A percentile compares a stretch with the other conserved stretches of the same genome.
Evolutionary conservation across 306 rosid genomes (phyloP).

Genomic region (Glycine soja): DNA sequence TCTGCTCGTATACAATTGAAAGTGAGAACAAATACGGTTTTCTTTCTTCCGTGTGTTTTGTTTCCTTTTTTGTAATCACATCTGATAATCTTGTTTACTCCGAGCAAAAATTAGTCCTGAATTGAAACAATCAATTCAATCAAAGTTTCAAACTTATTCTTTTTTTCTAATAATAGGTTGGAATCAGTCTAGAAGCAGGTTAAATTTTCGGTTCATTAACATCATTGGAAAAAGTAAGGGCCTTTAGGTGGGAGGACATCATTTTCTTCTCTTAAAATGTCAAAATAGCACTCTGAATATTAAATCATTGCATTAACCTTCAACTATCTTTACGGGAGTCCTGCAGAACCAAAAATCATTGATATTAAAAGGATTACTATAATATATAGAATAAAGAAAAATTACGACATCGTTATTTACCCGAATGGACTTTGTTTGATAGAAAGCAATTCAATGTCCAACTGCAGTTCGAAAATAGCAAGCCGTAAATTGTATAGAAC

Average conservation of each 20-base stretch:
- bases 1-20: no score
- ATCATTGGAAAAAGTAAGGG: not conserved
- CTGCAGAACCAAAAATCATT: constrained; percentile 58
- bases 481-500: constrained; percentile 41
- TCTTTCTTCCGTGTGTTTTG: no score
- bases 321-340: constrained; percentile 82
- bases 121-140: not conserved
- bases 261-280: constrained; percentile 21
- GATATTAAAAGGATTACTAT: constrained; percentile 31
- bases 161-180: not conserved
- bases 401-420: constrained; percentile 56
- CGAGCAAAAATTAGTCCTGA: constrained; percentile 11
- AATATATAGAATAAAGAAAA: not conserved
- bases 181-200: not conserved
- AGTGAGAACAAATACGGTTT: no score
- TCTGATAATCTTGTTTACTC: not conserved
- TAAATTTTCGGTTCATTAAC: constrained; percentile 32
- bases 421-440: constrained; percentile 96
- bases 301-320: constrained; percentile 61
- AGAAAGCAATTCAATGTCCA: constrained; percentile 86
- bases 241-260: not conserved
- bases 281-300: constrained; percentile 29
- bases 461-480: constrained; percentile 56
- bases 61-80: not conserved
- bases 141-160: not conserved